These are phyloP conservation scores for Acer yangbiense DNA, from an alignment of 345 rosid genomes.

Conservation along the genomic window DNA sequence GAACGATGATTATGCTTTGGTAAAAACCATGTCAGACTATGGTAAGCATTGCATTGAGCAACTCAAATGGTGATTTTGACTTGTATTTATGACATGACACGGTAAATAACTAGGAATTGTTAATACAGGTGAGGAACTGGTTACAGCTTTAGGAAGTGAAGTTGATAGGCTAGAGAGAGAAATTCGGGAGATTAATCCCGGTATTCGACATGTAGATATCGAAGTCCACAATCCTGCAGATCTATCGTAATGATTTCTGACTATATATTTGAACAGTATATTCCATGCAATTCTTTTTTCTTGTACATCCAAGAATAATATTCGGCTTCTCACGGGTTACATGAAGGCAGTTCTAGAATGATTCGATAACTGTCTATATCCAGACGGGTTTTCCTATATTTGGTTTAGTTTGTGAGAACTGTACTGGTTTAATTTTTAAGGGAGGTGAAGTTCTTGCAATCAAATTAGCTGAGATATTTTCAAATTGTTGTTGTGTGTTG, in stretches of 20 bases:
- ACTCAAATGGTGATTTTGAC: background rate
- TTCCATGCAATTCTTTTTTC: background rate
- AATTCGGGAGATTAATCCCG: constrained; percentile 95
- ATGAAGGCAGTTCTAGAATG: background rate
- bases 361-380: background rate
- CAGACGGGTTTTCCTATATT: background rate
- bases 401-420: background rate
- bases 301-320: background rate
- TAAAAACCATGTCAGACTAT: constrained; percentile 79
- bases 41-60: constrained; percentile 43
- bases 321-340: too few species aligned
- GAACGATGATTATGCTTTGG: constrained; percentile 66
- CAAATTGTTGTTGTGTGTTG: background rate
- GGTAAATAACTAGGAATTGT: background rate
- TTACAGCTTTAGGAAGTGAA: constrained; percentile 95
- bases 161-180: constrained; percentile 96
- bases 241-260: constrained; percentile 29
- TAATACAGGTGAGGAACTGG: constrained; percentile 90
- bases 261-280: background rate
- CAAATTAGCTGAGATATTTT: background rate
- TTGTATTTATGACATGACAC: background rate
- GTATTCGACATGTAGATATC: constrained; percentile 93
- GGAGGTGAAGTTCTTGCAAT: background rate
- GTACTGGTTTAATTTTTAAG: background rate
- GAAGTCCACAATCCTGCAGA: constrained; percentile 93